phyloP scores from a whole-genome alignment of 2,329 filamentous ascomycete genomes.

The Claviceps monticola region DNA sequence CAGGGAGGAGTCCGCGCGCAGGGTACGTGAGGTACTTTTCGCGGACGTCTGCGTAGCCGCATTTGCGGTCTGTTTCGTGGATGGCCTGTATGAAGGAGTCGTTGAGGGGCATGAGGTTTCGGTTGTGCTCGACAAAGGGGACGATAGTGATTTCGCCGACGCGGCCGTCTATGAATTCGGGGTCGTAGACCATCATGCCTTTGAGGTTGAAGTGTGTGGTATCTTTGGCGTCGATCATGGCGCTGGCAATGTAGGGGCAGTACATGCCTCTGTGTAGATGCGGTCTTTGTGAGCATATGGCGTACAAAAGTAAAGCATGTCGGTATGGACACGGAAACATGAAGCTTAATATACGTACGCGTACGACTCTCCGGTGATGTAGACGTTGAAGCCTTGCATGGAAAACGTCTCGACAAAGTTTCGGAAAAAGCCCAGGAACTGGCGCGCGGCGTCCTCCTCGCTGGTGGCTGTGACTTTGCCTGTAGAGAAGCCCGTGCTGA shows the following conservation, averaged over 20 bases:
- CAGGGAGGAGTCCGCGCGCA: conserved; percentile 31
- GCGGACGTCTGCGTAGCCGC: conserved; percentile 47
- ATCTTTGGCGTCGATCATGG: conserved; percentile 53
- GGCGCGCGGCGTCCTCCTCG: conserved; percentile 51
- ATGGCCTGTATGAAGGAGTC: conserved; percentile 18
- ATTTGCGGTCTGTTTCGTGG: conserved; percentile 24
- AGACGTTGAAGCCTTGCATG: conserved; percentile 53
- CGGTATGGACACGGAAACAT: too few species aligned
- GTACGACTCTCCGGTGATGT: conserved; percentile 59
- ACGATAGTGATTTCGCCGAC: conserved; percentile 32
- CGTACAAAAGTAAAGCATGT: too few species aligned
- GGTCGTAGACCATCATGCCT: conserved; percentile 58
- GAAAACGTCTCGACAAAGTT: conserved; percentile 61
- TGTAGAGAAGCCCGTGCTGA: conserved; percentile 54
- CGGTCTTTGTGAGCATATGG: too few species aligned
- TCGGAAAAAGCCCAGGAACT: conserved; percentile 67
- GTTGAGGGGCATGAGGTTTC: conserved; percentile 43
- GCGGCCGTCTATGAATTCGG: conserved; percentile 39
- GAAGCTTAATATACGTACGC: conserved; percentile 15
- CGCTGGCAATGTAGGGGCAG: conserved; percentile 55
- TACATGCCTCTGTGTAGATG: conserved; percentile 31
- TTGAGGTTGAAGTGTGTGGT: conserved; percentile 51
- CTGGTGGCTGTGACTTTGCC: conserved; percentile 49
- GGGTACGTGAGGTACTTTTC: conserved; percentile 51
- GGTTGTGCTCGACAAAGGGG: conserved; percentile 44